Evolutionary conservation across 2,329 filamentous ascomycete species (phyloP).

Genomic region (Huntiella moniliformis): DNA sequence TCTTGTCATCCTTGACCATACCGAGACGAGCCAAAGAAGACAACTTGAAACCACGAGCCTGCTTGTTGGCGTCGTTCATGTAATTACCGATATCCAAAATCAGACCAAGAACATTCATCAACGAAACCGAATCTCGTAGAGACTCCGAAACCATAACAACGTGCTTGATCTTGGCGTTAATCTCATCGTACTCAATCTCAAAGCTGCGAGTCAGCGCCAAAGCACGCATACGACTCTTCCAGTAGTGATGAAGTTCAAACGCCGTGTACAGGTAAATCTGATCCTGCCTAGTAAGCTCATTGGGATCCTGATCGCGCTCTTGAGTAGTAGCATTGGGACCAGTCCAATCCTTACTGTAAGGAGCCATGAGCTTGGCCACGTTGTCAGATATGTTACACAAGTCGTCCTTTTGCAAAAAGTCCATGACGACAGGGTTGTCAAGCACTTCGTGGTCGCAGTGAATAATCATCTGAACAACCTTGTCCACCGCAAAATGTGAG

Average conservation of each 20-base stretch:
- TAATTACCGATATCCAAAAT: constrained; percentile 98
- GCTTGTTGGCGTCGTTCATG: constrained; percentile 99
- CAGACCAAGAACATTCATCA: constrained; percentile 90
- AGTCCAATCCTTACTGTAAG: constrained; percentile 93
- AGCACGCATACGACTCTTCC: constrained; percentile 93
- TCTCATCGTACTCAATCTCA: constrained; percentile 80
- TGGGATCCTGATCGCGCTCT: constrained; percentile 66
- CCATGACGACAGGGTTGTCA: constrained; percentile 84
- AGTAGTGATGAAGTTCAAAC: constrained; percentile 91
- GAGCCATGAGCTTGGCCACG: constrained; percentile 73
- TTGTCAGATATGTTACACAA: constrained; percentile 87
- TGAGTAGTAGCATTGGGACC: constrained; percentile 36
- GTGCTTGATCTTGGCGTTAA: constrained; percentile 66
- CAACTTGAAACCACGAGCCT: constrained; percentile 93
- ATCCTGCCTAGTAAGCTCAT: constrained; percentile 80
- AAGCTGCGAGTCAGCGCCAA: constrained; percentile 66
- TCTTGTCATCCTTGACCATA: constrained; percentile 99
- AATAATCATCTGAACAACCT: constrained; percentile 80
- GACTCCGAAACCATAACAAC: constrained; percentile 80
- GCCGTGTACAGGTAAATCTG: constrained; percentile 88
- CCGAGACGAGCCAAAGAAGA: constrained; percentile 79
- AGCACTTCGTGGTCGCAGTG: constrained; percentile 82
- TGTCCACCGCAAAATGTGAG: constrained; percentile 65
- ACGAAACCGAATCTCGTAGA: constrained; percentile 69
- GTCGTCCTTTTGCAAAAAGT: constrained; percentile 85